These are phyloP conservation scores for Amanita rimosa DNA, from an alignment of 768 basidiomycete species.

Conservation along the genomic window DNA sequence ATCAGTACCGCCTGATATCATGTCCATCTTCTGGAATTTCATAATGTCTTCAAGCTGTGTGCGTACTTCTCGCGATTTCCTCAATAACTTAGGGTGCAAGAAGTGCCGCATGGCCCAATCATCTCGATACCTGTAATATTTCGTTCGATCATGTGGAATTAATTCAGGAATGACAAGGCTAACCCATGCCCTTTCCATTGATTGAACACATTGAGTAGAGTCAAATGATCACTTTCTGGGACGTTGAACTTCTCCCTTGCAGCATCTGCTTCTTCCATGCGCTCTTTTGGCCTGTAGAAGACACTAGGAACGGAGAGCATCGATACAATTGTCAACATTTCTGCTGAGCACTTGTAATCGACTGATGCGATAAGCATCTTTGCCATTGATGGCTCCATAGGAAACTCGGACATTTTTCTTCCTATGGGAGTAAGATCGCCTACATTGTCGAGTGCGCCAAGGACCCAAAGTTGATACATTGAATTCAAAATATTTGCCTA, in stretches of 20 bases:
- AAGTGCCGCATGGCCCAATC: constrained; percentile 95
- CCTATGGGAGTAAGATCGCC: constrained; percentile 92
- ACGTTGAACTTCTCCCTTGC: constrained; percentile 98
- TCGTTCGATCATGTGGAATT: not conserved
- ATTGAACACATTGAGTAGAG: constrained; percentile 89
- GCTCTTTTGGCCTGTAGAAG: constrained; percentile 94
- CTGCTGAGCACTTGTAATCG: constrained; percentile 84
- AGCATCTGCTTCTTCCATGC: constrained; percentile 96
- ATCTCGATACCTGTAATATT: constrained; percentile 61
- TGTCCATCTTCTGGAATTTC: constrained; percentile 96
- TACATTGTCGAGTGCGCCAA: constrained; percentile 93
- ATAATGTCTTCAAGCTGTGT: constrained; percentile 97
- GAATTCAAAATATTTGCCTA: constrained; percentile 96
- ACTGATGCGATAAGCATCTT: constrained; percentile 98
- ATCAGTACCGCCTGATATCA: constrained; percentile 87
- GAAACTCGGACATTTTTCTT: constrained; percentile 97
- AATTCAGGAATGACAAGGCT: constrained; percentile 17
- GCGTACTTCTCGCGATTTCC: constrained; percentile 93
- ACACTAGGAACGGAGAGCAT: constrained; percentile 98
- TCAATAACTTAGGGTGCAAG: constrained; percentile 88
- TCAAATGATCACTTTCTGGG: constrained; percentile 95
- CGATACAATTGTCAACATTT: constrained; percentile 98
- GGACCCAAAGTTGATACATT: constrained; percentile 99
- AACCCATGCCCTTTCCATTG: constrained; percentile 97
- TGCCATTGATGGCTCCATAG: constrained; percentile 98